phyloP scores from a whole-genome alignment of 768 basidiomycete genomes.

The Coprinellus aureogranulatus region DNA sequence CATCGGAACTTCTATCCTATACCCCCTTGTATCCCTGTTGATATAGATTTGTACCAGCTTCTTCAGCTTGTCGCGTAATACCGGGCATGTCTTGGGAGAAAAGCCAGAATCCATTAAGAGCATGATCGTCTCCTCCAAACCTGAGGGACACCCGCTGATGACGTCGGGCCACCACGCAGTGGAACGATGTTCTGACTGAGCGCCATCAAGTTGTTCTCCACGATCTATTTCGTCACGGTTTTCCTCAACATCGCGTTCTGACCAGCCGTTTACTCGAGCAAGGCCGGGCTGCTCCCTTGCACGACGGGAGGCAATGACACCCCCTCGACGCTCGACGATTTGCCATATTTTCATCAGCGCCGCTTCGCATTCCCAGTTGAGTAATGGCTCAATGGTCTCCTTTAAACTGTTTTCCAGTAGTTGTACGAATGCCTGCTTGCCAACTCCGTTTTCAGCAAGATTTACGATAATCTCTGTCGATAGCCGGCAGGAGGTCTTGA shows the following conservation, averaged over 20 bases:
- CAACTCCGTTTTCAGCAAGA: conserved; percentile 63
- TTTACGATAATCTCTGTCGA: conserved; percentile 62
- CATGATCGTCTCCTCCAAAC: conserved; percentile 62
- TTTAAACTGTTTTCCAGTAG: conserved; percentile 35
- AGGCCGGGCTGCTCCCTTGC: conserved; percentile 36
- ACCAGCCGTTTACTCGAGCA: conserved; percentile 45
- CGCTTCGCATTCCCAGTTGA: conserved; percentile 40
- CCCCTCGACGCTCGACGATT: conserved; percentile 36
- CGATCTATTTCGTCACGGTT: conserved; percentile 36
- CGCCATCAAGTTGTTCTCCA: conserved; percentile 31
- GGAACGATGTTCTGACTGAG: conserved; percentile 39
- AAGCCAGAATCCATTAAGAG: conserved; percentile 60
- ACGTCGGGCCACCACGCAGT: conserved; percentile 70
- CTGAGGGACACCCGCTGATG: conserved; percentile 59
- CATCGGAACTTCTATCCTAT: conserved; percentile 51
- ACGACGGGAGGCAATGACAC: conserved; percentile 38
- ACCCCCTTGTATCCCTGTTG: conserved; percentile 39
- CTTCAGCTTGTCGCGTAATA: conserved; percentile 54
- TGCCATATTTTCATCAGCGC: conserved; percentile 43
- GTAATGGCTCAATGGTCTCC: conserved; percentile 35
- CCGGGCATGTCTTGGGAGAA: conserved; percentile 42
- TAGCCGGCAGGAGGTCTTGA: conserved; percentile 44
- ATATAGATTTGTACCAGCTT: conserved; percentile 46
- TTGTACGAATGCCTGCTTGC: conserved; percentile 34
- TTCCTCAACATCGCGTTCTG: conserved; percentile 37